Evolutionary conservation across 2,329 filamentous ascomycete genomes (phyloP).

Genomic region (Xylariaceae sp.): DNA sequence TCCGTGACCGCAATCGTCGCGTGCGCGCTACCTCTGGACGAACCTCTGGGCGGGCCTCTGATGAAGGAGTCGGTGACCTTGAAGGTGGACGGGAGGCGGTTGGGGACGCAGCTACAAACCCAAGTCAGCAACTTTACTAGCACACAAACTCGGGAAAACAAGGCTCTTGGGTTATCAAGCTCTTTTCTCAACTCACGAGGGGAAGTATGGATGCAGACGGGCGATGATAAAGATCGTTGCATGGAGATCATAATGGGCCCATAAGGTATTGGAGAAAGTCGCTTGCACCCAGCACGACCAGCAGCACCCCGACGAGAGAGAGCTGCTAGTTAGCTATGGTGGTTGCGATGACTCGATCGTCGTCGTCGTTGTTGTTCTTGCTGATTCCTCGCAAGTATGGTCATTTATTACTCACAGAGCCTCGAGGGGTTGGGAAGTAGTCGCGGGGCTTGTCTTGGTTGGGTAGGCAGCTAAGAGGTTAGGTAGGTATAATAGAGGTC

Average conservation of each 20-base stretch:
- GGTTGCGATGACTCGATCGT: conserved; percentile 22
- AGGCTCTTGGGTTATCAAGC: conserved; percentile 9
- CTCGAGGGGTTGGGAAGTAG: background rate
- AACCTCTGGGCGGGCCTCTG: conserved; percentile 54
- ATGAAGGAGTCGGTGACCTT: conserved; percentile 58
- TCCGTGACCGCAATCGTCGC: conserved; percentile 56
- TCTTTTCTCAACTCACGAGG: conserved; percentile 55
- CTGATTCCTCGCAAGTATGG: conserved; percentile 4
- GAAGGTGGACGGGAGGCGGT: conserved; percentile 54
- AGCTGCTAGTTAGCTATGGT: conserved; percentile 33
- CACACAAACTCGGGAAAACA: conserved; percentile 10
- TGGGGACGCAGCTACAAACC: conserved; percentile 52
- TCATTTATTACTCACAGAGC: conserved; percentile 25
- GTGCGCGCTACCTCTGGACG: conserved; percentile 51
- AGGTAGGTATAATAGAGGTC: background rate
- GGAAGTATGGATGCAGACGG: conserved; percentile 60
- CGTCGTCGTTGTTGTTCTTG: conserved; percentile 6
- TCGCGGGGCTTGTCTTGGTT: background rate
- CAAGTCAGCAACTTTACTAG: conserved; percentile 24
- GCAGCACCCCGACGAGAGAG: conserved; percentile 32
- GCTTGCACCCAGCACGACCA: conserved; percentile 42
- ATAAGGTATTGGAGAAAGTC: conserved; percentile 39
- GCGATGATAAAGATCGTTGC: conserved; percentile 65
- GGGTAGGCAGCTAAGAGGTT: background rate
- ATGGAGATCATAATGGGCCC: conserved; percentile 62